These are phyloP conservation scores for Metarhizium anisopliae DNA, from an alignment of 2,329 filamentous ascomycete species.

Conservation along the genomic window DNA sequence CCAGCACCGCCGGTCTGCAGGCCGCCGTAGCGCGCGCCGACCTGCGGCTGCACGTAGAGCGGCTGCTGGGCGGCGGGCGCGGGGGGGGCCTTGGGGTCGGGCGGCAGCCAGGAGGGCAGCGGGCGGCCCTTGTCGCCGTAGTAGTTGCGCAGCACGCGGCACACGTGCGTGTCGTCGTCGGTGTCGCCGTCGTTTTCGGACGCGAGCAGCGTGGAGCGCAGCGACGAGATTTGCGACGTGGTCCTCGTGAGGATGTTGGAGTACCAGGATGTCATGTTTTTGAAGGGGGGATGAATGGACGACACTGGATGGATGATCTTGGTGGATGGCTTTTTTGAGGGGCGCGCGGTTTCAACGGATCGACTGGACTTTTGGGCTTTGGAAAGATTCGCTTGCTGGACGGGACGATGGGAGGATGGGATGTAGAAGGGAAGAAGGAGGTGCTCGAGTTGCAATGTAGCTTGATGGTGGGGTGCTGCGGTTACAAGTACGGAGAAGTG, in stretches of 20 bases:
- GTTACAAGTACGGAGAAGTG: too few species aligned
- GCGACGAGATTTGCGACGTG: slow-evolving; percentile 55
- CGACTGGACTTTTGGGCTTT: too few species aligned
- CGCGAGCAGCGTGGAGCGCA: slow-evolving; percentile 60
- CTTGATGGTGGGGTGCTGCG: too few species aligned
- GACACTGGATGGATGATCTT: too few species aligned
- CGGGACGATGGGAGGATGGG: too few species aligned
- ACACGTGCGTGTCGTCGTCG: slow-evolving; percentile 90
- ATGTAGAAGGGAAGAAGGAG: too few species aligned
- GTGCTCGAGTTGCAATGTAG: too few species aligned
- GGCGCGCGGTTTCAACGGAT: neutral
- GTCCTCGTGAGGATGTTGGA: slow-evolving; percentile 61
- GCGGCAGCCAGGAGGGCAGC: slow-evolving; percentile 80
- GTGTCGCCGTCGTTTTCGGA: slow-evolving; percentile 61
- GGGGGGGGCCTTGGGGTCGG: slow-evolving; percentile 61
- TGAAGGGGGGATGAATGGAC: too few species aligned
- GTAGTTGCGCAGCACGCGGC: slow-evolving; percentile 84
- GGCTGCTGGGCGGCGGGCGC: slow-evolving; percentile 43
- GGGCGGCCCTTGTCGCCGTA: slow-evolving; percentile 80
- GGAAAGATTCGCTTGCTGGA: too few species aligned
- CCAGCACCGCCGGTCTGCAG: too few species aligned
- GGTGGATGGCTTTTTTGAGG: slow-evolving; percentile 10
- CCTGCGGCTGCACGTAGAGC: slow-evolving; percentile 37
- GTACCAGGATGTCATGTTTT: slow-evolving; percentile 70
- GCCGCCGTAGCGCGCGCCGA: neutral